Percentiles rank a stretch among this genome's conserved stretches.
phyloP scores from a whole-genome alignment of 73 alveolate species.

The Breviolum minutum region DNA sequence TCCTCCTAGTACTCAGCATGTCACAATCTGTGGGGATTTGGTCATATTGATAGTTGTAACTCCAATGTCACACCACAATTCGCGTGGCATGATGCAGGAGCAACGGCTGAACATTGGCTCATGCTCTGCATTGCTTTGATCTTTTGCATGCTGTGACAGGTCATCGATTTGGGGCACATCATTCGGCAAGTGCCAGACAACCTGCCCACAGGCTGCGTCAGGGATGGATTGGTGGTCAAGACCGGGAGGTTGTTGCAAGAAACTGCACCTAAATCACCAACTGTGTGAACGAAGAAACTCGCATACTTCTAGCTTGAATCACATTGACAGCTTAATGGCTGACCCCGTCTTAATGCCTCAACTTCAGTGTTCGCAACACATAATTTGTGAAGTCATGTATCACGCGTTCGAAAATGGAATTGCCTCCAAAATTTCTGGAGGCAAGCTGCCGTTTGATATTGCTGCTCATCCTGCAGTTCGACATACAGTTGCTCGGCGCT shows the following conservation, averaged over 20 bases:
- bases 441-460: slow-evolving; percentile 71
- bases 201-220: slow-evolving; percentile 57
- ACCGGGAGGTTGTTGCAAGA: too few relatives aligned
- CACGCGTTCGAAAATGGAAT: neutral
- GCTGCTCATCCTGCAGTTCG: slow-evolving; percentile 78
- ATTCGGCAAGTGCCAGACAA: slow-evolving; percentile 72
- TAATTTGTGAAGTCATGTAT: neutral
- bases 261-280: too few relatives aligned
- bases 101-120: neutral
- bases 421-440: neutral
- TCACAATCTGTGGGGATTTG: too few relatives aligned
- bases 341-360: too few relatives aligned
- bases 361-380: too few relatives aligned
- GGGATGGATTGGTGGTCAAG: neutral
- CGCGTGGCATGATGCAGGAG: neutral
- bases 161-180: slow-evolving; percentile 75
- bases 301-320: too few relatives aligned
- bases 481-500: slow-evolving; percentile 71
- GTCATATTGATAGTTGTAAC: too few relatives aligned
- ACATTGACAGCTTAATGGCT: neutral
- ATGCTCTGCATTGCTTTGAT: neutral
- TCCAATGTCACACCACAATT: too few relatives aligned
- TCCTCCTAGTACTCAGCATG: too few relatives aligned
- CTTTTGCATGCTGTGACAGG: neutral
- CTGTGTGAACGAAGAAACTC: too few relatives aligned